Evolutionary conservation across 1,284 basidiomycete species (phyloP), one percentile per base, ranked within the genome.

Genomic region (Boletus albobrunnescens): DNA sequence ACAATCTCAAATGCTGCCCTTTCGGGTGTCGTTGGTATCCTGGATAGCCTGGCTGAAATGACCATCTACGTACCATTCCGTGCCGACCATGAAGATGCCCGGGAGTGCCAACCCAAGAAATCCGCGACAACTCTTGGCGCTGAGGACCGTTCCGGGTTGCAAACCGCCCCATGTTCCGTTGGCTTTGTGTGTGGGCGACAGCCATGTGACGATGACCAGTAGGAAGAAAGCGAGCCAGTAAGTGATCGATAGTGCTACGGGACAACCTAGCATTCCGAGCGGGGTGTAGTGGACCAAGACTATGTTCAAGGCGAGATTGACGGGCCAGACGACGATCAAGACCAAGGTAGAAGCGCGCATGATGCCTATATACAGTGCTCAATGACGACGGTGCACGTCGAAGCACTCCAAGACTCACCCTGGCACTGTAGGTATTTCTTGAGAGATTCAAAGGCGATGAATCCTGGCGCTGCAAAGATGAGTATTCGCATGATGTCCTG

Each of bases 1-100:
- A 88, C 87, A 33, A 88, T 87, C 59, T 89, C 85, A 54, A 88
- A 88, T 0, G 85, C 85, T 36, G 82, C 81, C 84, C 84, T 87
- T 44, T 36, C 36, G 41, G 30, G 28, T n/a, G n/a, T 39, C n/a
- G 49, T 42, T 14, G 46, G 31, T 31, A 13, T n/a, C 1, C 16
- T 23, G 12, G 4, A 20, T 22, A 19, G 9, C 16, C n/a, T 4
- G 17, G 16, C 19, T 16, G 12, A 20, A 19, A 26, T 19, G 5
- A 16, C 42, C n/a, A 28, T 13, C 19, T 49, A 46, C 72, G 47
- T 60, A 86, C 86, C 85, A 88, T 69, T 88, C 85, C 4, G 85
- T 85, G 20, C 82, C 85, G 26, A 88, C 77, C 84, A 88, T 87
- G 20, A 87, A 57, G 33, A 89, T 84, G 0, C 86, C 86, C 0